phyloP scores from a whole-genome alignment of 805 yeast species.

The Wickerhamomyces bisporus region DNA sequence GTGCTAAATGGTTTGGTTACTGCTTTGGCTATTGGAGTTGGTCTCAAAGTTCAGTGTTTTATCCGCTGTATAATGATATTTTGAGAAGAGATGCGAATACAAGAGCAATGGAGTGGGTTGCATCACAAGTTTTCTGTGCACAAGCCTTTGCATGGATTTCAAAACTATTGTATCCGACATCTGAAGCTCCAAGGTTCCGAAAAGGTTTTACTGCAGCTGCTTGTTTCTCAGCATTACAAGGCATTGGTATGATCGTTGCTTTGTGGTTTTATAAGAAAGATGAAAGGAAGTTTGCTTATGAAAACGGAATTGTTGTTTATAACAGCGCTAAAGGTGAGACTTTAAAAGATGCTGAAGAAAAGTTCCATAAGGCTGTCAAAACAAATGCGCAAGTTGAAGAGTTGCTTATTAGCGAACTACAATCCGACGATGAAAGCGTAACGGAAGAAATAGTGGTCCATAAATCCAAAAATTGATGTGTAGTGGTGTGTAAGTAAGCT shows the following conservation, averaged over 20 bases:
- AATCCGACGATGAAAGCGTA: not conserved
- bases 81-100: constrained; percentile 48
- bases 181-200: constrained; percentile 47
- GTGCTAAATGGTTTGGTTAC: constrained; percentile 50
- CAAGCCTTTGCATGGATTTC: constrained; percentile 49
- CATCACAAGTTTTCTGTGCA: constrained; percentile 46
- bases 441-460: too few species aligned
- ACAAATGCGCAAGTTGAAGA: not conserved
- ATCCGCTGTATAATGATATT: constrained; percentile 54
- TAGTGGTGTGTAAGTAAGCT: too few species aligned
- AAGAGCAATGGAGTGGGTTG: constrained; percentile 43
- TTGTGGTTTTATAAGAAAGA: constrained; percentile 35
- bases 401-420: not conserved
- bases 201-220: constrained; percentile 48
- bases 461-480: too few species aligned
- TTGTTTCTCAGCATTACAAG: constrained; percentile 28
- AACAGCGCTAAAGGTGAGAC: constrained; percentile 18
- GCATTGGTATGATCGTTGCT: constrained; percentile 22
- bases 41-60: constrained; percentile 58
- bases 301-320: constrained; percentile 31
- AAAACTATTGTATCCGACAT: constrained; percentile 35
- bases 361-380: not conserved
- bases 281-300: constrained; percentile 30
- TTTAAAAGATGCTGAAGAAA: not conserved
- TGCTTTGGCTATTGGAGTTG: constrained; percentile 38